Evolutionary conservation across 2,329 filamentous ascomycete genomes (phyloP), one percentile per base, ranked within the genome.

Genomic region (Trichophyton equinum): DNA sequence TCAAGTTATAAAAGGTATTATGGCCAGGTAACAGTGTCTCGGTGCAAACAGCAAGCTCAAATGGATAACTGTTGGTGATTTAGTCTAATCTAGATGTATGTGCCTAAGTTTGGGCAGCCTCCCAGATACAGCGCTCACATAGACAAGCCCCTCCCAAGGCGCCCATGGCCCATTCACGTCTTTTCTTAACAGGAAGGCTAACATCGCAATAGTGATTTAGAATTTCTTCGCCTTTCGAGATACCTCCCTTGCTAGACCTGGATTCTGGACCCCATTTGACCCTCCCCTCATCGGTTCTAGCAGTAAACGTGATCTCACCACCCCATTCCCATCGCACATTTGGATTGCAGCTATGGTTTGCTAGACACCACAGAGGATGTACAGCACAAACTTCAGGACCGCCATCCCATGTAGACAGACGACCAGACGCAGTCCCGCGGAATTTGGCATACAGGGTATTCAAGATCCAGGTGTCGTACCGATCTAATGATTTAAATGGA

Each of bases 281-380:
- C 40, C 67, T 72, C 64, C 76, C 73, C 11, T 67, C 66, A 27
- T 66, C 63, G 30, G 61, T 65, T 22, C 74, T 64, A 11, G 70
- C 73, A 18, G 70, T 66, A 66, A 75, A 74, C 2, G 70, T 73
- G 60, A 75, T 75, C 65, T 76, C 72, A 3, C 71, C 72, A 57
- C 87, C 85, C 89, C 91, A 96, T 69, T 95, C 89, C 94, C 94
- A 99, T 2, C 83, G 83, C 44, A 97, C 91, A 72, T 96, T 96
- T 7, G 94, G 94, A 70, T 96, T 85, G 74, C 94, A 99, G 72
- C 91, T 90, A 72, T 99, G 94, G 69, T 99, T 99, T 30, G 92
- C 91, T 33, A 97, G 79, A 74, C 91, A 97, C 91, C 94, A 99
- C 67, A 95, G 84, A 1, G 92, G 91, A 75, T 97, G 91, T 30